These are phyloP conservation scores for Aphanoascus verrucosus DNA, from an alignment of 2,329 filamentous ascomycete genomes.

Conservation along the genomic window DNA sequence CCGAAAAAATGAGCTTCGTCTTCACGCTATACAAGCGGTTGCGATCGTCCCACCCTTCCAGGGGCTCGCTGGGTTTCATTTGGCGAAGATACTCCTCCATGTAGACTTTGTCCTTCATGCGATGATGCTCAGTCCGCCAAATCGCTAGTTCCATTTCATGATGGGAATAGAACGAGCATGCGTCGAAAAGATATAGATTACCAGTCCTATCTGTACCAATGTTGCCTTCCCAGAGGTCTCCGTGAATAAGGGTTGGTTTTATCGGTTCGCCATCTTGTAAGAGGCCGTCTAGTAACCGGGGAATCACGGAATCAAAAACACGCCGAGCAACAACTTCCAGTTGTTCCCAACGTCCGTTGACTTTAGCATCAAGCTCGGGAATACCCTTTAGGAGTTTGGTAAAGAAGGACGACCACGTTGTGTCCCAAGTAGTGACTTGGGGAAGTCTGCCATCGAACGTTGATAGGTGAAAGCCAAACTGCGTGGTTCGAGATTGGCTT, in stretches of 20 bases:
- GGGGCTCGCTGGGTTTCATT: constrained; percentile 21
- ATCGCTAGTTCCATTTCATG: constrained; percentile 29
- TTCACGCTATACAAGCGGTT: constrained; percentile 24
- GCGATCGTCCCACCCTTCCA: constrained; percentile 25
- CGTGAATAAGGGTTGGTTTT: constrained; percentile 29
- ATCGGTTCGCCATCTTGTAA: constrained; percentile 20
- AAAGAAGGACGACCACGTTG: constrained; percentile 30
- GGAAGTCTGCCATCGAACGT: constrained; percentile 26
- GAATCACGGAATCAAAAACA: constrained; percentile 24
- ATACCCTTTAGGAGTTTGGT: constrained; percentile 24
- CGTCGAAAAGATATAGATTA: constrained; percentile 28
- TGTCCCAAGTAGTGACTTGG: constrained; percentile 24
- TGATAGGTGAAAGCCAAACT: constrained; percentile 31
- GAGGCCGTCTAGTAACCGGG: constrained; percentile 21
- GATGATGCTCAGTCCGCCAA: constrained; percentile 21
- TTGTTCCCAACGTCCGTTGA: constrained; percentile 26
- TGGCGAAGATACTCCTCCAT: constrained; percentile 13
- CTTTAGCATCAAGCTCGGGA: constrained; percentile 22
- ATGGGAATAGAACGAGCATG: constrained; percentile 29
- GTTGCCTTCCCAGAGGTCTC: constrained; percentile 34
- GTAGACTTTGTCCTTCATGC: constrained; percentile 14
- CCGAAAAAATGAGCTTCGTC: constrained; percentile 16
- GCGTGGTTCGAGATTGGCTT: constrained; percentile 23
- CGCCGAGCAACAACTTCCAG: constrained; percentile 19
- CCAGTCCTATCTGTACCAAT: constrained; percentile 23